Conservation (phyloP, 176 grass and related monocot genomes). For the Calamus simplicifolius region DNA sequence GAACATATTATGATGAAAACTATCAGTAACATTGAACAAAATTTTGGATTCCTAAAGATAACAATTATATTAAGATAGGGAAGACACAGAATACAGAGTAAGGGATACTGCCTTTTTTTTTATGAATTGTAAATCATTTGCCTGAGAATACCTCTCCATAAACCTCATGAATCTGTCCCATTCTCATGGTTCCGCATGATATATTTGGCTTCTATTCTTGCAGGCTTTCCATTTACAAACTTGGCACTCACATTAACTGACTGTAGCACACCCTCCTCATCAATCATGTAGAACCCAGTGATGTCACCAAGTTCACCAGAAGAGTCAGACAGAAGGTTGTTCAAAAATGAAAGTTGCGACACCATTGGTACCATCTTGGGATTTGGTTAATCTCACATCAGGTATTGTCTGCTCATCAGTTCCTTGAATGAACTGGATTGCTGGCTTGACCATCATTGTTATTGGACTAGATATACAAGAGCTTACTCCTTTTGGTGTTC, state of each 20-base stretch:
- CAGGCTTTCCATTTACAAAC: constrained; percentile 81
- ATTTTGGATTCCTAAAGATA: too few species aligned
- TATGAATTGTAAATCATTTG: constrained; percentile 81
- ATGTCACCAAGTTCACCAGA: constrained; percentile 87
- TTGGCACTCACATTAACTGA: constrained; percentile 84
- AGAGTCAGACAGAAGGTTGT: constrained; percentile 76
- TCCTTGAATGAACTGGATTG: constrained; percentile 94
- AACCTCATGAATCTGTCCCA: constrained; percentile 95
- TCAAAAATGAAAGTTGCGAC: constrained; percentile 70
- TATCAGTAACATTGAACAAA: too few species aligned
- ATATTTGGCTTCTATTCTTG: constrained; percentile 67
- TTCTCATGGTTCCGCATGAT: constrained; percentile 52
- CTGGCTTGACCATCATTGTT: constrained; percentile 44
- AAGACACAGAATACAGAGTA: too few species aligned
- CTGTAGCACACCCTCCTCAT: constrained; percentile 72
- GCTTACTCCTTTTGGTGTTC: not conserved
- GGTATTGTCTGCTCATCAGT: constrained; percentile 92
- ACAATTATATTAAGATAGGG: too few species aligned
- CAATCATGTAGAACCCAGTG: constrained; percentile 82
- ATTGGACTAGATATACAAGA: constrained; percentile 10
- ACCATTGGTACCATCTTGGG: constrained; percentile 73
- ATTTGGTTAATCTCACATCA: constrained; percentile 79
- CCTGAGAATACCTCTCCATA: constrained; percentile 92
- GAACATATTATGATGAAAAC: too few species aligned
- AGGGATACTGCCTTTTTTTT: constrained; percentile 30